Evolutionary conservation across 495 filamentous ascomycete species (phyloP).

Genomic region (Penicillium canariense): DNA sequence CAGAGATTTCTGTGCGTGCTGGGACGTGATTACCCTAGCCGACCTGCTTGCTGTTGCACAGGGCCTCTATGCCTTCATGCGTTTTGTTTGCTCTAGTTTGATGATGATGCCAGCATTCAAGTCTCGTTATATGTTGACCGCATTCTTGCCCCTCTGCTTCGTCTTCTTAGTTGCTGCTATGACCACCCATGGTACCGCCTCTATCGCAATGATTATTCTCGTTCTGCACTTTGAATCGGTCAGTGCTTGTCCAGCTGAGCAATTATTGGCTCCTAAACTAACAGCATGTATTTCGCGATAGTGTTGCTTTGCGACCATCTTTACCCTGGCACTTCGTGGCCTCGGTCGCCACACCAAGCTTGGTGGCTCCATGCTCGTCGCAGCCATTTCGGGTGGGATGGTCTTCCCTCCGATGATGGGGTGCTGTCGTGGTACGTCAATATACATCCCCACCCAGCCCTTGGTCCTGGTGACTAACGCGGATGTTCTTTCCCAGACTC

Average conservation of each 20-base stretch:
- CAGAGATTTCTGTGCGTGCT: too few relatives aligned
- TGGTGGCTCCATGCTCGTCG: constrained; percentile 64
- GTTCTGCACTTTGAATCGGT: constrained; percentile 67
- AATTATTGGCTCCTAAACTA: neutral
- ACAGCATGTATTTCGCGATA: neutral
- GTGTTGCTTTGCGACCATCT: constrained; percentile 69
- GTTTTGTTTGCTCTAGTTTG: constrained; percentile 55
- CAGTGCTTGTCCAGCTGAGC: neutral
- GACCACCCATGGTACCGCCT: constrained; percentile 47
- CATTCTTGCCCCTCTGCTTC: constrained; percentile 49
- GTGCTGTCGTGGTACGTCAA: constrained; percentile 14
- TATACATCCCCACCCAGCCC: neutral
- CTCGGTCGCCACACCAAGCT: constrained; percentile 69
- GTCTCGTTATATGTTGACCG: constrained; percentile 51
- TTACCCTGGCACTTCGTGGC: constrained; percentile 65
- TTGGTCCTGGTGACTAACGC: neutral
- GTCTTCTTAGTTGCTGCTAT: constrained; percentile 59
- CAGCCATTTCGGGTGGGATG: constrained; percentile 62
- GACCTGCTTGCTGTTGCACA: constrained; percentile 65
- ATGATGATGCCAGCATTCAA: constrained; percentile 46
- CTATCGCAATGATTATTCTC: constrained; percentile 58
- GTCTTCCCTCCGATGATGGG: constrained; percentile 67
- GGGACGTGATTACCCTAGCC: constrained; percentile 20
- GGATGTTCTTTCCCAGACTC: constrained; percentile 3
- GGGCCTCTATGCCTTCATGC: constrained; percentile 62